phyloP scores from a whole-genome alignment of 805 yeast genomes.

The Tetrapisispora phaffii region DNA sequence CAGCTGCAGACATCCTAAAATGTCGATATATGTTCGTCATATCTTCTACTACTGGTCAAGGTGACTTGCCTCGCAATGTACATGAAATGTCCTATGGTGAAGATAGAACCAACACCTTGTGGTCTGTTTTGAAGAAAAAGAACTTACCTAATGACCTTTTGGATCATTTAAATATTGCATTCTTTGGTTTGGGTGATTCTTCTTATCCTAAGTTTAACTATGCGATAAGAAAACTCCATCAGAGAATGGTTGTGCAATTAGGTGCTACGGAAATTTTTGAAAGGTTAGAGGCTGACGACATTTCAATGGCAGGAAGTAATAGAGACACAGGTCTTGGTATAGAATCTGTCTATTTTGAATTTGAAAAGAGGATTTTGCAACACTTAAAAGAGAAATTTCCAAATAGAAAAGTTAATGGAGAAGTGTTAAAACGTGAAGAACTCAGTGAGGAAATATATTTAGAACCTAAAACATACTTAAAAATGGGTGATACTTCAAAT shows the following conservation, averaged over 20 bases:
- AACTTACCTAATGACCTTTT: constrained; percentile 55
- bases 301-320: constrained; percentile 53
- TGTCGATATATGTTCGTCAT: constrained; percentile 34
- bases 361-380: constrained; percentile 46
- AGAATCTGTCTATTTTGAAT: constrained; percentile 68
- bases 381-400: constrained; percentile 31
- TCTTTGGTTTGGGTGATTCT: constrained; percentile 90
- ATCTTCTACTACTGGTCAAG: constrained; percentile 92
- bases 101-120: constrained; percentile 32
- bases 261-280: constrained; percentile 68
- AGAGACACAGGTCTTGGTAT: constrained; percentile 32
- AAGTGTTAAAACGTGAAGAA: constrained; percentile 12
- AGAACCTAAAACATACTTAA: constrained; percentile 23
- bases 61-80: constrained; percentile 77
- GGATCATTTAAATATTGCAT: constrained; percentile 50
- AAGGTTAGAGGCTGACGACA: constrained; percentile 86
- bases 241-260: constrained; percentile 57
- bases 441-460: constrained; percentile 18
- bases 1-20: constrained; percentile 45
- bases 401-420: constrained; percentile 20
- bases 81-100: constrained; percentile 28
- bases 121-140: constrained; percentile 62
- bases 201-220: constrained; percentile 81
- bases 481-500: not conserved
- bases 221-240: constrained; percentile 78